A percentile compares a stretch with the other conserved stretches of the same genome.
Conservation (phyloP, 768 basidiomycete genomes). For the Russula brevipes region DNA sequence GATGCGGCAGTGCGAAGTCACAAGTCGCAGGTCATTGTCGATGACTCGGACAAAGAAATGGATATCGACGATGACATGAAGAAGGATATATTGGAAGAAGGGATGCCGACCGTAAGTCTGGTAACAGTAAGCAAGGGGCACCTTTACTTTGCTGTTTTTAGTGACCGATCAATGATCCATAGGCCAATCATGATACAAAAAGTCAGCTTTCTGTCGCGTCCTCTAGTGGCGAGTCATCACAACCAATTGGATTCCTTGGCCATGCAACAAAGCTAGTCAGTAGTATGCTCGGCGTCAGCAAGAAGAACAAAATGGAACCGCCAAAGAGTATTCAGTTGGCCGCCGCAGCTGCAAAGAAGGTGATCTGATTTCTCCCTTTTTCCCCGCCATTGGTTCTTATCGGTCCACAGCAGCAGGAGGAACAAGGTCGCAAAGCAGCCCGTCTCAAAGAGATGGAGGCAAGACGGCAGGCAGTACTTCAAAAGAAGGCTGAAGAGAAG, state of each 20-base stretch:
- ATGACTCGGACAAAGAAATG: constrained; percentile 32
- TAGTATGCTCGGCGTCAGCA: constrained; percentile 57
- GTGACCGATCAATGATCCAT: neutral
- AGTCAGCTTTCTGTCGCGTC: constrained; percentile 56
- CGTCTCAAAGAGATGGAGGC: constrained; percentile 78
- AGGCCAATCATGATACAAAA: constrained; percentile 28
- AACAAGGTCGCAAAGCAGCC: constrained; percentile 70
- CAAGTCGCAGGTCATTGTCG: constrained; percentile 11
- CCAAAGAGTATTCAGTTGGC: constrained; percentile 81
- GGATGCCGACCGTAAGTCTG: constrained; percentile 36
- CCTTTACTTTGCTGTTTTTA: neutral
- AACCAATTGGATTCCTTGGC: constrained; percentile 55
- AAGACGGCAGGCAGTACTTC: constrained; percentile 62
- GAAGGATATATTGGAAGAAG: constrained; percentile 39
- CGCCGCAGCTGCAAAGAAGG: constrained; percentile 84
- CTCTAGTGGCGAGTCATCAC: constrained; percentile 30
- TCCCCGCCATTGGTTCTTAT: neutral
- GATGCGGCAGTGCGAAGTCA: neutral
- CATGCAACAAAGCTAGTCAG: constrained; percentile 66
- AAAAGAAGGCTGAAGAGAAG: constrained; percentile 76
- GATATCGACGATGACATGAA: constrained; percentile 37
- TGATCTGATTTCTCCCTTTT: constrained; percentile 32
- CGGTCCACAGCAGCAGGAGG: constrained; percentile 73
- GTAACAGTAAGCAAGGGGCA: constrained; percentile 38
- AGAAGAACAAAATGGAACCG: constrained; percentile 63